phyloP scores from a whole-genome alignment of 306 rosid species.

The Crataegus laevigata region DNA sequence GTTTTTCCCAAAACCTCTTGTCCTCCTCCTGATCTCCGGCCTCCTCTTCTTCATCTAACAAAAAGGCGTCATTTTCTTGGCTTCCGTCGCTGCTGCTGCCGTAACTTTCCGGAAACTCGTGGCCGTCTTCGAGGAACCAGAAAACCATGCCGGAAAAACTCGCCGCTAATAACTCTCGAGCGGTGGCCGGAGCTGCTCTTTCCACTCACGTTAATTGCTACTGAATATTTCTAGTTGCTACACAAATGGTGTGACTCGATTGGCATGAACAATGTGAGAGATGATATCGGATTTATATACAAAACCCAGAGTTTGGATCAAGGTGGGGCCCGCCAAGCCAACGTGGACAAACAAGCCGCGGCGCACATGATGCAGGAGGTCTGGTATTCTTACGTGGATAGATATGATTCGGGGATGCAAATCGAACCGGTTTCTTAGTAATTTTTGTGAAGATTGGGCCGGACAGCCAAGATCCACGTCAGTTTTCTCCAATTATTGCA shows the following conservation, averaged over 20 bases:
- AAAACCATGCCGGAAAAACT: constrained; percentile 48
- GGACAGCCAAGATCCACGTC: constrained; percentile 85
- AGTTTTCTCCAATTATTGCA: constrained; percentile 35
- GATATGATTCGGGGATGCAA: neutral
- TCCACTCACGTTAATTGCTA: neutral
- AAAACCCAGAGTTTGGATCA: constrained; percentile 11
- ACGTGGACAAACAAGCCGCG: constrained; percentile 28
- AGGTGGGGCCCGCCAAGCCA: constrained; percentile 1
- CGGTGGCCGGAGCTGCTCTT: constrained; percentile 1
- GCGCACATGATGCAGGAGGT: constrained; percentile 32
- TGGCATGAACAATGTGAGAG: constrained; percentile 1
- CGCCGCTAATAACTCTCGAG: neutral
- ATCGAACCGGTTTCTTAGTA: constrained; percentile 7
- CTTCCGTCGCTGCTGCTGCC: constrained; percentile 23
- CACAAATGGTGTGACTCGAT: neutral
- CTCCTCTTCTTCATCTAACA: constrained; percentile 29
- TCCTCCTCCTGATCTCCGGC: constrained; percentile 21
- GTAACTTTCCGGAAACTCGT: constrained; percentile 9
- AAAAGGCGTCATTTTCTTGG: constrained; percentile 10
- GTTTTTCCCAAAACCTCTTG: constrained; percentile 58
- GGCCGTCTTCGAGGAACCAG: constrained; percentile 44
- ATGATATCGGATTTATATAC: neutral
- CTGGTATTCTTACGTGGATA: constrained; percentile 16
- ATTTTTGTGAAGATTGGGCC: neutral
- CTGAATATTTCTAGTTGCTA: neutral